Percentiles rank a stretch among this genome's conserved stretches.
Evolutionary conservation across 305 asterid genomes (phyloP).

Genomic region (Fraxinus velutina): DNA sequence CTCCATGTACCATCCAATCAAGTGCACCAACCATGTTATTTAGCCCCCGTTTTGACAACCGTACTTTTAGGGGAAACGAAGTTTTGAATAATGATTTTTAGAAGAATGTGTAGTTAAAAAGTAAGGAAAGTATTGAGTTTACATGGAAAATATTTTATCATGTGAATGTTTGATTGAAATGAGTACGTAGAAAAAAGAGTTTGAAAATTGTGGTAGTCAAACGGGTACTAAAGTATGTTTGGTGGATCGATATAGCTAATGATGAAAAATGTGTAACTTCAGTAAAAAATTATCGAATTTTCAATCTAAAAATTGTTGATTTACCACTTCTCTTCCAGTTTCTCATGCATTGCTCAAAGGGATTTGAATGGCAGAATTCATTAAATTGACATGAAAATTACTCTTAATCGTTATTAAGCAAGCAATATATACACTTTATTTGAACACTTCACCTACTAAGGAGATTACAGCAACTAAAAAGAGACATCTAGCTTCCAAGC

Average conservation of each 20-base stretch:
- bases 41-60: not conserved
- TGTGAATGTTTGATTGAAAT: not conserved
- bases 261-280: not conserved
- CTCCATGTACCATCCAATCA: not conserved
- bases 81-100: too few species aligned
- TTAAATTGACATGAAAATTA: not conserved
- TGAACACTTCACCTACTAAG: not conserved
- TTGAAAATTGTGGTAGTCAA: not conserved
- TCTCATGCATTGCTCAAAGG: not conserved
- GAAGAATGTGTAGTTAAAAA: too few species aligned
- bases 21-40: not conserved
- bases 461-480: not conserved
- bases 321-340: not conserved
- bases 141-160: too few species aligned
- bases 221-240: not conserved
- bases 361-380: not conserved
- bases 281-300: not conserved
- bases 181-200: not conserved
- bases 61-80: not conserved
- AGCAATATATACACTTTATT: slow-evolving; percentile 4
- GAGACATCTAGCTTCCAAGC: not conserved
- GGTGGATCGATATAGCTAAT: not conserved
- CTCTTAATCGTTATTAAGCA: not conserved
- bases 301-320: not conserved
- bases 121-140: too few species aligned